Evolutionary conservation across 2,329 filamentous ascomycete genomes (phyloP).

Genomic region (Apiospora saccharicola): DNA sequence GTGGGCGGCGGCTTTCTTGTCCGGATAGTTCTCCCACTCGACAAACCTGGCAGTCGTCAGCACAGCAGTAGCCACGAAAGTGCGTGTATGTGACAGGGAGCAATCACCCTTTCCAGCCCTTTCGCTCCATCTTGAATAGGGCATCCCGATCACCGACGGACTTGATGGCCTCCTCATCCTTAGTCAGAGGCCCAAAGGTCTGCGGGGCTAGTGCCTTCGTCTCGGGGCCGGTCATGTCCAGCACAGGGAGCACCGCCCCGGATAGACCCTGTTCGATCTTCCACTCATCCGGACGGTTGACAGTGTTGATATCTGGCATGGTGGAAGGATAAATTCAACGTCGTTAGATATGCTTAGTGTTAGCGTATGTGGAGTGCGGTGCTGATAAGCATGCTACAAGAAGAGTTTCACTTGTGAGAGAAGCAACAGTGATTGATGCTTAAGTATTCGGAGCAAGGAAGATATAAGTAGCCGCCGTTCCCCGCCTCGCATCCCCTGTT

Average conservation of each 20-base stretch:
- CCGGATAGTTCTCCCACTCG: conserved; percentile 74
- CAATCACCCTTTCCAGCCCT: conserved; percentile 49
- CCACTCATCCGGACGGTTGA: conserved; percentile 54
- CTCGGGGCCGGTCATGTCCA: conserved; percentile 52
- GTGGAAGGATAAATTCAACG: background rate
- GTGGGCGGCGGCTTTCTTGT: conserved; percentile 68
- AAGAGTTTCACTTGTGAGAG: background rate
- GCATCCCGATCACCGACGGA: conserved; percentile 45
- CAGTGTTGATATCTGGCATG: background rate
- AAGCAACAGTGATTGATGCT: background rate
- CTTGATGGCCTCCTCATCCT: conserved; percentile 50
- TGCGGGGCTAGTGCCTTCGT: conserved; percentile 41
- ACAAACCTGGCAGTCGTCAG: conserved; percentile 56
- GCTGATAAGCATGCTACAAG: background rate
- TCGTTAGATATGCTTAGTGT: background rate
- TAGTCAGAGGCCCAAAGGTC: conserved; percentile 42
- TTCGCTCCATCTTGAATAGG: conserved; percentile 26
- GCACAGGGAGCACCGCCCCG: conserved; percentile 53
- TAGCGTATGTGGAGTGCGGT: background rate
- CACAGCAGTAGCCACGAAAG: background rate
- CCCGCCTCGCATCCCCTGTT: too few species aligned
- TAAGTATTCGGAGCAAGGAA: background rate
- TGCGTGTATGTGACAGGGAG: background rate
- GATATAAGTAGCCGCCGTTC: background rate
- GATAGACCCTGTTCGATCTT: conserved; percentile 60